phyloP scores from a whole-genome alignment of 2,329 filamentous ascomycete species.

The Diaporthe sp. region DNA sequence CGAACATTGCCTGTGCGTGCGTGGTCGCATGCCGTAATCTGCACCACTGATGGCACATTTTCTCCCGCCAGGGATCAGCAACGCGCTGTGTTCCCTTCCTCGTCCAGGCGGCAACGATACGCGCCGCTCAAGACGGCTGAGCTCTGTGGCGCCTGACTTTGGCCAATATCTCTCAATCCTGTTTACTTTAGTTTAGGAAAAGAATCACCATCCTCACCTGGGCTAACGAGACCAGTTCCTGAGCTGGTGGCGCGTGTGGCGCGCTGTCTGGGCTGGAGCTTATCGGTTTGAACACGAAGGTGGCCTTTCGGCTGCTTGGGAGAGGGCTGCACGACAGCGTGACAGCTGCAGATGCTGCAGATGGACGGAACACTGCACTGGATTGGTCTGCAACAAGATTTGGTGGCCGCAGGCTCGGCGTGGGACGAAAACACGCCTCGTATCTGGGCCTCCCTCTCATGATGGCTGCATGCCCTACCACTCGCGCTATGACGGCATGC shows the following conservation, averaged over 20 bases:
- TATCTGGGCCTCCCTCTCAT: conserved; percentile 16
- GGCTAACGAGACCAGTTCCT: neutral
- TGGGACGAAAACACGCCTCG: conserved; percentile 21
- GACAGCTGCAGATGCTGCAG: conserved; percentile 14
- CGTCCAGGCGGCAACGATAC: neutral
- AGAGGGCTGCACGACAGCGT: neutral
- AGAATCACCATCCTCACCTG: neutral
- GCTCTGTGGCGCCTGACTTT: neutral
- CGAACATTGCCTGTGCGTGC: neutral
- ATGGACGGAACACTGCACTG: neutral
- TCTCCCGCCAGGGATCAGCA: neutral
- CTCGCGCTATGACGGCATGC: conserved; percentile 25
- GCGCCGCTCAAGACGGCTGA: conserved; percentile 2
- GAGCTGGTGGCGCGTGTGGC: neutral
- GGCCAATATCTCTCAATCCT: neutral
- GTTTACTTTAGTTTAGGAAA: neutral
- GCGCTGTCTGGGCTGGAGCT: neutral
- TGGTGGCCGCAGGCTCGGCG: neutral
- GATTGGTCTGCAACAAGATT: neutral
- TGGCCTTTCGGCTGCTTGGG: neutral
- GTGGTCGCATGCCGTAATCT: neutral
- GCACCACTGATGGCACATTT: neutral
- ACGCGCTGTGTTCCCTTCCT: neutral
- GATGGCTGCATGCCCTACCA: conserved; percentile 7
- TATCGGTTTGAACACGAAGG: conserved; percentile 10